These are phyloP conservation scores for Hypoxylon crocopeplum DNA, from an alignment of 495 filamentous ascomycete species.

Conservation along the genomic window DNA sequence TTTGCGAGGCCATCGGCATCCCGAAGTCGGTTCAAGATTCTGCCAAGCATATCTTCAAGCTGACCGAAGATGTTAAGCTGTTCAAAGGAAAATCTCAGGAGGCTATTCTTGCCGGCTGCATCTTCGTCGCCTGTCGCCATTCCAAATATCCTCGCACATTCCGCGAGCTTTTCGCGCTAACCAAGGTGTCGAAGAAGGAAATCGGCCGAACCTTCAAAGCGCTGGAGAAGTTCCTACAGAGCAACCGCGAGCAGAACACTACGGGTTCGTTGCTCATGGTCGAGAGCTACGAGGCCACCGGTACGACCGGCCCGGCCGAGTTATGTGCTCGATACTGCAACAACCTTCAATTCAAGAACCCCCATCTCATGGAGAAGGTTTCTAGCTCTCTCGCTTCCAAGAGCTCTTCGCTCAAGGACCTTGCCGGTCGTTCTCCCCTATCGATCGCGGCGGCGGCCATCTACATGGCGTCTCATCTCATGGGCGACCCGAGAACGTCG, in stretches of 20 bases:
- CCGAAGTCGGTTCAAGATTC: conserved; percentile 80
- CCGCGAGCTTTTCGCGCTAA: conserved; percentile 88
- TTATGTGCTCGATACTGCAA: conserved; percentile 89
- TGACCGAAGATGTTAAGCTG: conserved; percentile 86
- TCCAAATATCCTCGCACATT: conserved; percentile 87
- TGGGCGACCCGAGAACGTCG: conserved; percentile 76
- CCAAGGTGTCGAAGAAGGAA: conserved; percentile 94
- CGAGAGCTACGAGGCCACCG: conserved; percentile 73
- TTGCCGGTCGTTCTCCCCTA: conserved; percentile 92
- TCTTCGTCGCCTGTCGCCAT: conserved; percentile 96
- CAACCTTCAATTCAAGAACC: conserved; percentile 69
- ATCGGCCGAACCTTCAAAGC: conserved; percentile 95
- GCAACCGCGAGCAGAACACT: conserved; percentile 48
- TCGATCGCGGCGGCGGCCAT: conserved; percentile 95
- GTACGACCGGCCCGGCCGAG: conserved; percentile 81
- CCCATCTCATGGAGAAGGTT: conserved; percentile 70
- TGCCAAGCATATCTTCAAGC: conserved; percentile 92
- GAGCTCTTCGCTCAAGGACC: conserved; percentile 72
- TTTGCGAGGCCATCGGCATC: conserved; percentile 86
- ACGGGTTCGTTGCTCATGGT: conserved; percentile 38
- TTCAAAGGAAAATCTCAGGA: conserved; percentile 97
- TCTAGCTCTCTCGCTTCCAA: conserved; percentile 76
- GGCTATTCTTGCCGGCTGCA: conserved; percentile 91
- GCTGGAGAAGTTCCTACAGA: conserved; percentile 83
- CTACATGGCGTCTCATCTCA: conserved; percentile 87